These are phyloP conservation scores for Aspergillus conjunctus DNA, from an alignment of 495 filamentous ascomycete genomes.

Conservation along the genomic window DNA sequence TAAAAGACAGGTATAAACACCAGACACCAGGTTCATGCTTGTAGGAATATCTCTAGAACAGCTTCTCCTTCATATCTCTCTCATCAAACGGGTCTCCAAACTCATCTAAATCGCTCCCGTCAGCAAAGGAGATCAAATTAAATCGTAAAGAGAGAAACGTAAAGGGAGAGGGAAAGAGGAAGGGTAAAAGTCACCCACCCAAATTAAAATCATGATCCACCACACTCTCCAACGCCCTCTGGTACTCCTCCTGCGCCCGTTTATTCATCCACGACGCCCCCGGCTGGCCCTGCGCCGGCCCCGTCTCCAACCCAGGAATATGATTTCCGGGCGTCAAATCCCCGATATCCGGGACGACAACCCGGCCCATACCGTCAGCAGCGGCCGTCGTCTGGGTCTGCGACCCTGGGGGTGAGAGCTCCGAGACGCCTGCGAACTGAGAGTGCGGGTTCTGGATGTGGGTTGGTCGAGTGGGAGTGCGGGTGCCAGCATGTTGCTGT, in stretches of 20 bases:
- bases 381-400: conserved; percentile 38
- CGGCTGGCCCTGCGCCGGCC: conserved; percentile 27
- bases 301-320: background rate
- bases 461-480: conserved; percentile 37
- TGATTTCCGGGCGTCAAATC: background rate
- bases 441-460: conserved; percentile 20
- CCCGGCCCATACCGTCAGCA: conserved; percentile 1
- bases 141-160: background rate
- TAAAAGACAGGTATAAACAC: conserved; percentile 6
- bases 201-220: conserved; percentile 52
- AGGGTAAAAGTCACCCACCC: conserved; percentile 28
- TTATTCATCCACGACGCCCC: conserved; percentile 61
- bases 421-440: conserved; percentile 32
- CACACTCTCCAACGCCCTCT: conserved; percentile 50
- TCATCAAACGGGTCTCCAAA: conserved; percentile 65
- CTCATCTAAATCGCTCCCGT: conserved; percentile 36
- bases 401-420: conserved; percentile 59
- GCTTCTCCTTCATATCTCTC: conserved; percentile 59
- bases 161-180: background rate
- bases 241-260: conserved; percentile 63
- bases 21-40: conserved; percentile 9
- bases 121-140: background rate
- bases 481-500: conserved; percentile 30
- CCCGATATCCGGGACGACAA: background rate
- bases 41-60: conserved; percentile 39